A percentile compares a stretch with the other conserved stretches of the same genome.
Conservation (phyloP, 225 moss, liverwort and hornwort genomes). For the Lunularia cruciata region DNA sequence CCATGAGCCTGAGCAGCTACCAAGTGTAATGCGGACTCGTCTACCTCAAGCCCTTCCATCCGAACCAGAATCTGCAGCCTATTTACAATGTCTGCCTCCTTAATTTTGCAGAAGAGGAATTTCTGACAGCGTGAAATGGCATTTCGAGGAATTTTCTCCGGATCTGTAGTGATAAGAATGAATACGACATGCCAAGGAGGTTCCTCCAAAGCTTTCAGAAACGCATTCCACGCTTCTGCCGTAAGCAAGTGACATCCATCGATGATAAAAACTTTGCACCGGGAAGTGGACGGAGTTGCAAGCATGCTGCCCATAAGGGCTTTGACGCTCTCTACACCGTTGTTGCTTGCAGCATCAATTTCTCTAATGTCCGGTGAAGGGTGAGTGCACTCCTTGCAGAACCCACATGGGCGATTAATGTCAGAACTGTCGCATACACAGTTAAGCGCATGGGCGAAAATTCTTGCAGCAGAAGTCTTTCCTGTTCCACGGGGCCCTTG, state of each 20-base stretch:
- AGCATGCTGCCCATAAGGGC: slow-evolving; percentile 51
- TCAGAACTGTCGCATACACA: slow-evolving; percentile 60
- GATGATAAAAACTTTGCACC: slow-evolving; percentile 68
- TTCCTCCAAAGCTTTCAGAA: slow-evolving; percentile 71
- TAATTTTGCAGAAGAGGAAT: slow-evolving; percentile 77
- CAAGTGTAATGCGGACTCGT: slow-evolving; percentile 56
- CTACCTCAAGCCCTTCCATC: slow-evolving; percentile 67
- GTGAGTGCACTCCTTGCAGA: slow-evolving; percentile 67
- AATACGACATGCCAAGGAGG: slow-evolving; percentile 66
- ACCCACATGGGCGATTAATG: slow-evolving; percentile 66
- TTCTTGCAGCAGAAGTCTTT: slow-evolving; percentile 69
- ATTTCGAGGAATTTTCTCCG: slow-evolving; percentile 63
- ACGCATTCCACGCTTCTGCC: slow-evolving; percentile 64
- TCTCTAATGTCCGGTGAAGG: slow-evolving; percentile 62
- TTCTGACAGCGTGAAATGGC: slow-evolving; percentile 82
- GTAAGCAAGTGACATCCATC: slow-evolving; percentile 74
- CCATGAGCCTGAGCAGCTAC: slow-evolving; percentile 76
- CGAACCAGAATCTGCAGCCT: slow-evolving; percentile 52
- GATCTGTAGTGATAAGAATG: slow-evolving; percentile 70
- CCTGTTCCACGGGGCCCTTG: slow-evolving; percentile 77
- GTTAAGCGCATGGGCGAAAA: slow-evolving; percentile 75
- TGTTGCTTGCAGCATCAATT: slow-evolving; percentile 60
- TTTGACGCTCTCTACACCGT: slow-evolving; percentile 54
- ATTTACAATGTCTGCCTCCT: slow-evolving; percentile 69
- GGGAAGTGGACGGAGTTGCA: slow-evolving; percentile 48